phyloP scores from a whole-genome alignment of 768 basidiomycete species.

The Fibroporia radiculosa region DNA sequence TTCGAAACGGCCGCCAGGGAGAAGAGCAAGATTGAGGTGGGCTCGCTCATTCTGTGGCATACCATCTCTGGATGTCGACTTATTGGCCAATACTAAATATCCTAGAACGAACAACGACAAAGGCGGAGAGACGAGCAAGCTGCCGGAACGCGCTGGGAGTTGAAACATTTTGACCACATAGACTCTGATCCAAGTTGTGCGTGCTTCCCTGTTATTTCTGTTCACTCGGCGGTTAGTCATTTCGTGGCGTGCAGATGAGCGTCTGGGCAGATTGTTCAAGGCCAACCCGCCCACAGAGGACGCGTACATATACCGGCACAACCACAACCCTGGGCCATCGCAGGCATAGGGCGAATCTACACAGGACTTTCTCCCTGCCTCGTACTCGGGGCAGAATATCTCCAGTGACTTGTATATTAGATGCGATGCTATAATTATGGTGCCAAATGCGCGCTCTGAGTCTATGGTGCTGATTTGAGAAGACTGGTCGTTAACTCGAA shows the following conservation, averaged over 20 bases:
- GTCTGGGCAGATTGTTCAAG: conserved; percentile 55
- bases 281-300: conserved; percentile 69
- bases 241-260: conserved; percentile 42
- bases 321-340: conserved; percentile 3
- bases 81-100: background rate
- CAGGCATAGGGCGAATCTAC: background rate
- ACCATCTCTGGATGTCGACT: background rate
- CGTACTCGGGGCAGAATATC: too few relatives aligned
- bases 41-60: conserved; percentile 15
- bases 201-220: background rate
- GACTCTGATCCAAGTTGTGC: conserved; percentile 72
- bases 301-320: conserved; percentile 54
- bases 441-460: too few relatives aligned
- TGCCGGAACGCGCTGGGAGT: conserved; percentile 61
- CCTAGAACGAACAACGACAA: conserved; percentile 88
- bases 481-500: too few relatives aligned
- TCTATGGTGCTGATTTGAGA: too few relatives aligned
- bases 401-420: too few relatives aligned
- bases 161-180: conserved; percentile 70
- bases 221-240: background rate
- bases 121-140: conserved; percentile 74
- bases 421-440: too few relatives aligned
- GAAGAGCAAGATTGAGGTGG: conserved; percentile 87
- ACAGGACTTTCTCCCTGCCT: too few relatives aligned
- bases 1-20: conserved; percentile 87